Percentiles rank a stretch among this genome's conserved stretches.
These are phyloP conservation scores for Dittrichia graveolens DNA, from an alignment of 129 eudicot genomes.

Conservation along the genomic window DNA sequence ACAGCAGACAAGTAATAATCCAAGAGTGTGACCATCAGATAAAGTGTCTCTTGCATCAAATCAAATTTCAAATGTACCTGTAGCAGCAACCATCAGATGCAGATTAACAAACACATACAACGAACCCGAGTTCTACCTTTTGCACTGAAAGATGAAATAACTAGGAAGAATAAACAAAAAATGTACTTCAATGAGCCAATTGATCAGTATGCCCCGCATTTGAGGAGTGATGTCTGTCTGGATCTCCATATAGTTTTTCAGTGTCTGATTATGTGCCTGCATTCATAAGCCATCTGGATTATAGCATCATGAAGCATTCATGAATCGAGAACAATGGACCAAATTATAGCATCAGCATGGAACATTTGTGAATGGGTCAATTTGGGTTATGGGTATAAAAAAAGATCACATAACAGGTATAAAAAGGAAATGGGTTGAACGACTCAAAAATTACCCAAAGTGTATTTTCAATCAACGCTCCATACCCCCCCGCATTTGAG, in stretches of 20 bases:
- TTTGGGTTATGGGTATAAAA: not conserved
- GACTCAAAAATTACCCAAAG: not conserved
- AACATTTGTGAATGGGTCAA: not conserved
- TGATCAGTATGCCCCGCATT: slow-evolving; percentile 87
- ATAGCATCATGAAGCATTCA: slow-evolving; percentile 8
- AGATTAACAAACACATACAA: slow-evolving; percentile 14
- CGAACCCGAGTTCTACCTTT: slow-evolving; percentile 3
- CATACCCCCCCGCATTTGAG: too few species aligned
- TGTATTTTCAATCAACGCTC: not conserved
- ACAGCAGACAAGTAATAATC: slow-evolving; percentile 73
- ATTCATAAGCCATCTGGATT: slow-evolving; percentile 17
- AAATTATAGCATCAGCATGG: slow-evolving; percentile 4
- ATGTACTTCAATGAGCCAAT: slow-evolving; percentile 91
- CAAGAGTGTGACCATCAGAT: slow-evolving; percentile 74
- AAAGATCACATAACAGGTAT: not conserved
- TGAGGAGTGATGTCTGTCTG: slow-evolving; percentile 85
- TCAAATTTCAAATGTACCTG: slow-evolving; percentile 90
- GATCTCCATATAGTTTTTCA: slow-evolving; percentile 66
- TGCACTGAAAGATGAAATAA: not conserved
- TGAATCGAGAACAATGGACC: not conserved
- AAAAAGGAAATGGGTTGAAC: not conserved
- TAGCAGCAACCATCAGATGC: slow-evolving; percentile 7
- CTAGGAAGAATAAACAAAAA: slow-evolving; percentile 3
- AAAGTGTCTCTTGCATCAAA: slow-evolving; percentile 95
- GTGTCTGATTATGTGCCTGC: slow-evolving; percentile 67